phyloP scores from a whole-genome alignment of 768 basidiomycete species.

The Coprinellus micaceus region DNA sequence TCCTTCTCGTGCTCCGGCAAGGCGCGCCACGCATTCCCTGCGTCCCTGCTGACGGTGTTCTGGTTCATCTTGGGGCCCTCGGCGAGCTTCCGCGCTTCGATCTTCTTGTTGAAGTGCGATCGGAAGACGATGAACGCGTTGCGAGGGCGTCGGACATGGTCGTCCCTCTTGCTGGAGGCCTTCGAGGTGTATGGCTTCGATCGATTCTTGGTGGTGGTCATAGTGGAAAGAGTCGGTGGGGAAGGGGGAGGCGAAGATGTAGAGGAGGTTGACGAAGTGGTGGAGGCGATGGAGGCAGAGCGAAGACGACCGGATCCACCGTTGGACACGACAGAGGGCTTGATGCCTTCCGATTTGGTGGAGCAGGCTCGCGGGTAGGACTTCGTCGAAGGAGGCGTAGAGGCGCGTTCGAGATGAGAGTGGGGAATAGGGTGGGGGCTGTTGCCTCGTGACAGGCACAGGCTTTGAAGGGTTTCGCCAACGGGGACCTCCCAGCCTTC shows the following conservation, averaged over 20 bases:
- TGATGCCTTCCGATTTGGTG: background rate
- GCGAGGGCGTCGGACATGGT: constrained; percentile 32
- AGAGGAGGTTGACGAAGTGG: background rate
- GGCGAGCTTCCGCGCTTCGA: constrained; percentile 14
- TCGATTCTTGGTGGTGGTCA: background rate
- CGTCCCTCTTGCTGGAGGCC: background rate
- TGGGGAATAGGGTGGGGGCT: background rate
- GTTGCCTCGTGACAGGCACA: background rate
- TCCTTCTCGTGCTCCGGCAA: constrained; percentile 34
- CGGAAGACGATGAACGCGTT: constrained; percentile 56
- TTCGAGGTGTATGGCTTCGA: constrained; percentile 6
- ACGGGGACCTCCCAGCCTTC: constrained; percentile 5
- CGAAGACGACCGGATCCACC: background rate
- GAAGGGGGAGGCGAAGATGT: background rate
- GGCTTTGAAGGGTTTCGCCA: constrained; percentile 1
- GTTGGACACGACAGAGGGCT: background rate
- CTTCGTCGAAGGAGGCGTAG: background rate
- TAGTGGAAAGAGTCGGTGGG: background rate
- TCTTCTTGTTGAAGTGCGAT: constrained; percentile 32
- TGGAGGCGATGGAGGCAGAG: background rate
- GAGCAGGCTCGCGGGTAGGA: background rate
- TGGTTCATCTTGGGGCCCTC: constrained; percentile 13
- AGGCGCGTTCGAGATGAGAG: background rate
- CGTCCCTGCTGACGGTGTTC: constrained; percentile 51
- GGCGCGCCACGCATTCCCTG: constrained; percentile 56